Conservation (phyloP, 345 rosid genomes). For the Mallotus nudiflorus region DNA sequence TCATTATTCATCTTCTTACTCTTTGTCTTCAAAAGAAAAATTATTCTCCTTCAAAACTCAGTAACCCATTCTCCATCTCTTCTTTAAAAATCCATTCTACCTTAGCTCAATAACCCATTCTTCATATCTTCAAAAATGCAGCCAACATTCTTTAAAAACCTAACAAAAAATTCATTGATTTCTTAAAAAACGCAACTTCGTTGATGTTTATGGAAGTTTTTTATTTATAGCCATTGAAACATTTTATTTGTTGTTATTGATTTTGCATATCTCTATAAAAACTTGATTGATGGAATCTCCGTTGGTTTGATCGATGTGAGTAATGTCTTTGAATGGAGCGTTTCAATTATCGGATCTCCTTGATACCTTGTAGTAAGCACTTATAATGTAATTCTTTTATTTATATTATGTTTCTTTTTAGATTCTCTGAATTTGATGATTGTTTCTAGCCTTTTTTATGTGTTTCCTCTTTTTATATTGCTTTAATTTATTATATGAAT, state of each 20-base stretch:
- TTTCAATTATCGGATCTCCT: constrained; percentile 87
- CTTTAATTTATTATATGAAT: background rate
- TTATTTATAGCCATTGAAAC: background rate
- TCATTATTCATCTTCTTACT: too few relatives aligned
- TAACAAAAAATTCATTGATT: too few relatives aligned
- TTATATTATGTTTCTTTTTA: background rate
- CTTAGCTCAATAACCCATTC: too few relatives aligned
- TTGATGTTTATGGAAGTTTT: constrained; percentile 2
- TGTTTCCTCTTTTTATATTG: background rate
- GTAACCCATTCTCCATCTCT: too few relatives aligned
- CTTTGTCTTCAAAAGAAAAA: too few relatives aligned
- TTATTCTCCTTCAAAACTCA: too few relatives aligned
- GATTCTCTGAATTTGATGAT: background rate
- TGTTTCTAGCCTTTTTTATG: background rate
- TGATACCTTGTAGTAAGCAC: constrained; percentile 72
- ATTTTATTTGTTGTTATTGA: constrained; percentile 15
- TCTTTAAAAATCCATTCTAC: too few relatives aligned
- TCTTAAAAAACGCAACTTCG: too few relatives aligned
- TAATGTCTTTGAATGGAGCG: constrained; percentile 80
- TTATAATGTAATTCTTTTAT: background rate
- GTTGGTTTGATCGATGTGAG: constrained; percentile 82
- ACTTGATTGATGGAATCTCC: constrained; percentile 94
- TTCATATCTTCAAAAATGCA: too few relatives aligned
- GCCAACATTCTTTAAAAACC: too few relatives aligned
- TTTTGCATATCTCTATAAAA: constrained; percentile 76